These are phyloP conservation scores for Batkoa obscura DNA, from an alignment of 371 early-diverging fungal species.

Conservation along the genomic window DNA sequence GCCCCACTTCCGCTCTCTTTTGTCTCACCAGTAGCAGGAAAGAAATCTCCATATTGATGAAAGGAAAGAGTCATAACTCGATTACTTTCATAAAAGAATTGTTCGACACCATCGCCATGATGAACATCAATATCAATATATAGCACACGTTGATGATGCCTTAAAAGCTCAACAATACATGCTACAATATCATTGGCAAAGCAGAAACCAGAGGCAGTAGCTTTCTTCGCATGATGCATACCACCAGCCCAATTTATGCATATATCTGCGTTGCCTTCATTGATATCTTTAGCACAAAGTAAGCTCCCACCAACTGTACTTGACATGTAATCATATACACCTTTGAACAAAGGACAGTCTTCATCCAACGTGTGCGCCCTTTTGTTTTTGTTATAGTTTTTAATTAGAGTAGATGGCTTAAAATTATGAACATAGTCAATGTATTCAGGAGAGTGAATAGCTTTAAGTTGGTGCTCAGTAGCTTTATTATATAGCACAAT, in stretches of 20 bases:
- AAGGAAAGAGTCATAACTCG: slow-evolving; percentile 98
- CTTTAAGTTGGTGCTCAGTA: slow-evolving; percentile 81
- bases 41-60: slow-evolving; percentile 98
- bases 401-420: slow-evolving; percentile 78
- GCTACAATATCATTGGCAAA: slow-evolving; percentile 98
- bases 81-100: slow-evolving; percentile 97
- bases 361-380: slow-evolving; percentile 45
- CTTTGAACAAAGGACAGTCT: slow-evolving; percentile 97
- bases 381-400: slow-evolving; percentile 50
- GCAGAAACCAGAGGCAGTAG: slow-evolving; percentile 95
- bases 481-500: slow-evolving; percentile 61
- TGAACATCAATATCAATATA: slow-evolving; percentile 99
- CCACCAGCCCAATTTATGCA: slow-evolving; percentile 99
- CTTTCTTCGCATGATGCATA: slow-evolving; percentile 95
- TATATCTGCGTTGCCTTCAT: slow-evolving; percentile 76
- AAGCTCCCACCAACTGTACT: slow-evolving; percentile 81
- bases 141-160: slow-evolving; percentile 85
- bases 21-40: slow-evolving; percentile 94
- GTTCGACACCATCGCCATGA: slow-evolving; percentile 99
- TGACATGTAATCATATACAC: slow-evolving; percentile 85
- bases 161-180: slow-evolving; percentile 86
- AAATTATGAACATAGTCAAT: slow-evolving; percentile 91
- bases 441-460: slow-evolving; percentile 98
- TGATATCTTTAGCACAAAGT: slow-evolving; percentile 81
- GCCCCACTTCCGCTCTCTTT: slow-evolving; percentile 71